phyloP scores from a whole-genome alignment of 2,329 filamentous ascomycete genomes.

The Huntiella abstrusa region DNA sequence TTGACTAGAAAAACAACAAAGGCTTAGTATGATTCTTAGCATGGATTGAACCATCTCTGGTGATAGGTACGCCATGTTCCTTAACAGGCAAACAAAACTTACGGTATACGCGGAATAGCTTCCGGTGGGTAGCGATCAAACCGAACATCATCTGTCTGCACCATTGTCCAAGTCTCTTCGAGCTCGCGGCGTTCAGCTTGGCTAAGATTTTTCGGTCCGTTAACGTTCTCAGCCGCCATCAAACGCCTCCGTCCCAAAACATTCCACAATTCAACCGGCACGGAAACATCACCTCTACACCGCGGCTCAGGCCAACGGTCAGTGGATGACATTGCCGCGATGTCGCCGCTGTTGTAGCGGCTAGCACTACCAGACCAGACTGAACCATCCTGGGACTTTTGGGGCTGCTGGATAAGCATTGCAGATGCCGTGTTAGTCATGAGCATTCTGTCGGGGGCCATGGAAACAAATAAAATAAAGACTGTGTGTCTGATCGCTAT shows the following conservation, averaged over 20 bases:
- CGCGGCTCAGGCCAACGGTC: slow-evolving; percentile 11
- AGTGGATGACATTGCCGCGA: slow-evolving; percentile 4
- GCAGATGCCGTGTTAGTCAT: neutral
- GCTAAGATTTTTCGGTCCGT: slow-evolving; percentile 7
- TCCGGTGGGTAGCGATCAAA: slow-evolving; percentile 11
- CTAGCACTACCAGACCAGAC: neutral
- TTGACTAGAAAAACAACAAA: slow-evolving; percentile 2
- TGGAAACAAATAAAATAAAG: too few species aligned
- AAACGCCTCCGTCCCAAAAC: slow-evolving; percentile 8
- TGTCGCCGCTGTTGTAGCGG: slow-evolving; percentile 4
- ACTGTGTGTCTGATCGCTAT: too few species aligned
- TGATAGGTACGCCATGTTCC: neutral
- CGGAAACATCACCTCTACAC: slow-evolving; percentile 6
- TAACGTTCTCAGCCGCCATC: slow-evolving; percentile 6
- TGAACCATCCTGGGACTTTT: neutral
- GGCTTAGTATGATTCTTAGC: neutral
- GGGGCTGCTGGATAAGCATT: neutral
- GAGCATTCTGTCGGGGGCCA: neutral
- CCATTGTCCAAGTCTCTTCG: slow-evolving; percentile 11
- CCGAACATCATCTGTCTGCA: slow-evolving; percentile 10
- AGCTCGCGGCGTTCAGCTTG: slow-evolving; percentile 9
- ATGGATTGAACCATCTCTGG: neutral
- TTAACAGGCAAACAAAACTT: neutral
- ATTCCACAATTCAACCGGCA: slow-evolving; percentile 10
- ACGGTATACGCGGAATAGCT: slow-evolving; percentile 9